These are phyloP conservation scores for Dovyalis caffra DNA, from an alignment of 345 rosid species.

Conservation along the genomic window DNA sequence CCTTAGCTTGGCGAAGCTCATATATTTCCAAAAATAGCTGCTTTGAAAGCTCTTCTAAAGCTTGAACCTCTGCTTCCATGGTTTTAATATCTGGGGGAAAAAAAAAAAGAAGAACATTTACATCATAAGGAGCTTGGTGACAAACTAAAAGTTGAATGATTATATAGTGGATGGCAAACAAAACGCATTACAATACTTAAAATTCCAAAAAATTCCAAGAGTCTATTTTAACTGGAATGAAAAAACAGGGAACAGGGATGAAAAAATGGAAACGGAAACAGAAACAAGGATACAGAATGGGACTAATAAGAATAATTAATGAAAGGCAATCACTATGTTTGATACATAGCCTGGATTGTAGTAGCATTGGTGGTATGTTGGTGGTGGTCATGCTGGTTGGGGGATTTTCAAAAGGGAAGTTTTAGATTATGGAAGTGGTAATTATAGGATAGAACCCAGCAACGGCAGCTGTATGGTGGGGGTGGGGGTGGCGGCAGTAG, in stretches of 20 bases:
- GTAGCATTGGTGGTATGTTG: neutral
- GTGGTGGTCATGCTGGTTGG: neutral
- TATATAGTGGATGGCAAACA: neutral
- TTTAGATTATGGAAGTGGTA: neutral
- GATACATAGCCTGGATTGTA: neutral
- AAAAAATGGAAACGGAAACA: neutral
- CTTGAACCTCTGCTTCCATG: conserved; percentile 93
- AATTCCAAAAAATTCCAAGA: neutral
- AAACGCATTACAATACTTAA: neutral
- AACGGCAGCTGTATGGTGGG: neutral
- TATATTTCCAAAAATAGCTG: conserved; percentile 95
- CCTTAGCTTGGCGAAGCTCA: conserved; percentile 99
- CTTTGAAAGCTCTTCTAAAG: conserved; percentile 92
- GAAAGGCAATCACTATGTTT: neutral
- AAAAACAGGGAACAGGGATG: neutral
- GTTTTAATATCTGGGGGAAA: conserved; percentile 56
- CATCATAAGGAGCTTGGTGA: neutral
- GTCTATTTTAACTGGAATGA: neutral
- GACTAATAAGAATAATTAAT: too few relatives aligned
- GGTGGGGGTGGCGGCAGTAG: neutral
- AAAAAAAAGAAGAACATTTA: too few relatives aligned
- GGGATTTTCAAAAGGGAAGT: neutral
- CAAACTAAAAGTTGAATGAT: neutral
- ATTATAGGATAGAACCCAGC: too few relatives aligned
- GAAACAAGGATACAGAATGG: neutral